These are phyloP conservation scores for Leucosporidium scottii DNA, from an alignment of 768 basidiomycete species.

Conservation along the genomic window DNA sequence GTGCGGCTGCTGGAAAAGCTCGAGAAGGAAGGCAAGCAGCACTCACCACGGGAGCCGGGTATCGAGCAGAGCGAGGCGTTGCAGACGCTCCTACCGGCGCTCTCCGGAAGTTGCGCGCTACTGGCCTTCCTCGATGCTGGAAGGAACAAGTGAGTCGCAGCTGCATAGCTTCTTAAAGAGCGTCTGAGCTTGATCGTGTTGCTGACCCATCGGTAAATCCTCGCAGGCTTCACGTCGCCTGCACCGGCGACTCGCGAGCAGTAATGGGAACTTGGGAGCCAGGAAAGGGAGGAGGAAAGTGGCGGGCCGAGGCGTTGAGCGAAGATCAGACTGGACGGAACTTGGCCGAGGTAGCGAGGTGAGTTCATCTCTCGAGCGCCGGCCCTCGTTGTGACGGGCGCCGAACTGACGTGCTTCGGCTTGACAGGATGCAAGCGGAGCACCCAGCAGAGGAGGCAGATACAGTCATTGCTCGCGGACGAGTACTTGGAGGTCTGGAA, in stretches of 20 bases:
- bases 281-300: slow-evolving; percentile 52
- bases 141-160: slow-evolving; percentile 49
- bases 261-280: slow-evolving; percentile 89
- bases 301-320: slow-evolving; percentile 87
- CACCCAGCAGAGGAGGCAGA: slow-evolving; percentile 70
- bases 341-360: slow-evolving; percentile 75
- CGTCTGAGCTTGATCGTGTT: no score
- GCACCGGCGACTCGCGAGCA: slow-evolving; percentile 87
- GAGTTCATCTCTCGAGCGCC: slow-evolving; percentile 21
- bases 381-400: no score
- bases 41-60: slow-evolving; percentile 47
- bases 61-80: slow-evolving; percentile 49
- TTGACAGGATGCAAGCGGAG: slow-evolving; percentile 64
- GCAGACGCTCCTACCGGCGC: slow-evolving; percentile 69
- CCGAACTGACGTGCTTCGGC: no score
- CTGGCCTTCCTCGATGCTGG: slow-evolving; percentile 80
- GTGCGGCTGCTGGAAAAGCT: slow-evolving; percentile 58
- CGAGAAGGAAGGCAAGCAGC: slow-evolving; percentile 45
- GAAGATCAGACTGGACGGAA: slow-evolving; percentile 96
- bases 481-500: slow-evolving; percentile 79
- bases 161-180: background rate
- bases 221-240: slow-evolving; percentile 66
- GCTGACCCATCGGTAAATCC: background rate
- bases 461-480: slow-evolving; percentile 67
- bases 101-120: slow-evolving; percentile 86